A percentile compares a stretch with the other conserved stretches of the same genome.
phyloP scores from a whole-genome alignment of 1,284 basidiomycete genomes.

The Waitea zeae region DNA sequence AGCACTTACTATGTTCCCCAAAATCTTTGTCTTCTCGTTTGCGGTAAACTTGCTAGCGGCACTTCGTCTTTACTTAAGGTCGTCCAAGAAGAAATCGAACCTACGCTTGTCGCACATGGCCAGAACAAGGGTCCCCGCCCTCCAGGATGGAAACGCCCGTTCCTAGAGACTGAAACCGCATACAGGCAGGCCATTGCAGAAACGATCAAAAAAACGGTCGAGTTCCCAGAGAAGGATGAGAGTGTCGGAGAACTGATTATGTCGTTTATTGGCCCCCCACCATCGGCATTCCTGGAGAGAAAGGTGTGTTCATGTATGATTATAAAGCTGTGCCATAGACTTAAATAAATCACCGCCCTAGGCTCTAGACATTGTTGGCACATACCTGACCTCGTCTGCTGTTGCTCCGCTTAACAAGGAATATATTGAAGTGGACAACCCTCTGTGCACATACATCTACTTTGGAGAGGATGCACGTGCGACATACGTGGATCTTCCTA shows the following conservation, averaged over 20 bases:
- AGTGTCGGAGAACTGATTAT: slow-evolving; percentile 80
- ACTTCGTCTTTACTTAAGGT: slow-evolving; percentile 56
- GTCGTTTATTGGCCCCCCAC: slow-evolving; percentile 65
- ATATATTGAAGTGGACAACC: slow-evolving; percentile 84
- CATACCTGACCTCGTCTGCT: slow-evolving; percentile 81
- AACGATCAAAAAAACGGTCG: slow-evolving; percentile 47
- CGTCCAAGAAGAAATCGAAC: slow-evolving; percentile 70
- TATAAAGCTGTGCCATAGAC: slow-evolving; percentile 1
- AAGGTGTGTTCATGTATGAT: slow-evolving; percentile 27
- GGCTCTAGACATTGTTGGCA: slow-evolving; percentile 76
- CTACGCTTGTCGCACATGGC: slow-evolving; percentile 59
- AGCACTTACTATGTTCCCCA: slow-evolving; percentile 86
- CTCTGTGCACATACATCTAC: slow-evolving; percentile 78
- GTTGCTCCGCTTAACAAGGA: slow-evolving; percentile 87
- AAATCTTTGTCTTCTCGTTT: slow-evolving; percentile 76
- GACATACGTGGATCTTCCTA: slow-evolving; percentile 54
- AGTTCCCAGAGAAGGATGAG: slow-evolving; percentile 98
- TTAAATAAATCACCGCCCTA: slow-evolving; percentile 14
- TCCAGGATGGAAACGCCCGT: slow-evolving; percentile 83
- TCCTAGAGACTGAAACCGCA: slow-evolving; percentile 76
- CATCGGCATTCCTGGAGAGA: slow-evolving; percentile 58
- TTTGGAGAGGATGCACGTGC: slow-evolving; percentile 71
- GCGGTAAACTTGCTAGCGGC: slow-evolving; percentile 62
- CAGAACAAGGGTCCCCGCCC: slow-evolving; percentile 53
- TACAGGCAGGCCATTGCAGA: slow-evolving; percentile 36